Evolutionary conservation across 176 grass and related monocot genomes (phyloP), one percentile per base, ranked within the genome.

Genomic region (Oryza glumipatula): DNA sequence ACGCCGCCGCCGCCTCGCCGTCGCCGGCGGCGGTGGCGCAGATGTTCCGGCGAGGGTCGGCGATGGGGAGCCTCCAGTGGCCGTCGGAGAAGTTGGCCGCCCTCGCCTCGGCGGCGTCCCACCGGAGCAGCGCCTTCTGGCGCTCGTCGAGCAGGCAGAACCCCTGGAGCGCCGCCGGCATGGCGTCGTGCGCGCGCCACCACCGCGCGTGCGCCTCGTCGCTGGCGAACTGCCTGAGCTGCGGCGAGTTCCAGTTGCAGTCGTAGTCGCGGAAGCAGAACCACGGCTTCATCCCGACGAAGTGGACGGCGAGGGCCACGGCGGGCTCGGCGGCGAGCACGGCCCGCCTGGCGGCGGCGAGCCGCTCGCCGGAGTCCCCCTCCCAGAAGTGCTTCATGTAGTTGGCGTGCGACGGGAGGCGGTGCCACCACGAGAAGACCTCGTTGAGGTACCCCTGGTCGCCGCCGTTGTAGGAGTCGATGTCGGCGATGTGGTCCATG

Each of bases 311-410:
- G 11, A 89, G 75, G 2, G 78, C 83, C 5, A 83, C 73, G 1
- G 90, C 72, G 60, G 90, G 90, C 68, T 92, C 90, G n/a, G 87
- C 83, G 3, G 74, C 82, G 28, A 89, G 78, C 5, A 89, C 81
- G 1, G 69, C 65, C 3, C 84, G 75, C 79, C 51, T 79, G 0
- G 76, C 84, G 0, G 73, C 79, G 23, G 43, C 61, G 7, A 32
- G 30, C 30, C 22, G 83, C 78, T 88, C 86, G 19, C 4, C 65
- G 7, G 90, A 73, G 79, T 92, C 84, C 23, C 79, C 86, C 4
- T 70, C 86, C 87, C 89, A 91, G 89, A 89, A 89, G 33, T 89
- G 86, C 76, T 92, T 92, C 90, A 92, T 86, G 87, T 67, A 92
- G 83, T 86, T 89, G 1, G 83, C 84, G 44, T 80, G 87, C 22